Evolutionary conservation across 176 grass and related monocot genomes (phyloP).

Genomic region (Pontederia crassipes): DNA sequence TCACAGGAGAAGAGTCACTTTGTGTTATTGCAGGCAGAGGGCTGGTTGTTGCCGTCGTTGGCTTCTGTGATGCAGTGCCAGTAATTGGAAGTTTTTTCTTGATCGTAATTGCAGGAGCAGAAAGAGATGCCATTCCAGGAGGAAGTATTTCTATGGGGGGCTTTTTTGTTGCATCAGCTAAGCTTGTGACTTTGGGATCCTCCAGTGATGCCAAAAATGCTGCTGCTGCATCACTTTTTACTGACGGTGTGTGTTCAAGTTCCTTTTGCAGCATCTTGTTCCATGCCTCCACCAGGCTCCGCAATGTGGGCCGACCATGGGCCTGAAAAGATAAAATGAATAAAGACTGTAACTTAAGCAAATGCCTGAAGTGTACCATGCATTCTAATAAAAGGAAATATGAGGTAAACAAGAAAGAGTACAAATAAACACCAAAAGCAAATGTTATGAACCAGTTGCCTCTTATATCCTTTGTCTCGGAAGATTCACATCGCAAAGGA

Average conservation of each 20-base stretch:
- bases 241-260: slow-evolving; percentile 66
- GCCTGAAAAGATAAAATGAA: slow-evolving; percentile 38
- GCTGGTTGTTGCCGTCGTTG: slow-evolving; percentile 22
- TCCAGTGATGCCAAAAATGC: slow-evolving; percentile 92
- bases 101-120: slow-evolving; percentile 72
- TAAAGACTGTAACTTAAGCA: slow-evolving; percentile 14
- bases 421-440: no score
- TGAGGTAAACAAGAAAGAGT: neutral
- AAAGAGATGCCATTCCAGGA: slow-evolving; percentile 89
- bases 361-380: neutral
- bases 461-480: no score
- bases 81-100: slow-evolving; percentile 34
- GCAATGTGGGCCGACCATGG: slow-evolving; percentile 82
- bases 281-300: slow-evolving; percentile 78
- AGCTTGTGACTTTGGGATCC: slow-evolving; percentile 77
- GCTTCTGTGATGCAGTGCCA: neutral
- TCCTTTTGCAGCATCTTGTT: slow-evolving; percentile 95
- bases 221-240: slow-evolving; percentile 92
- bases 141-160: slow-evolving; percentile 95
- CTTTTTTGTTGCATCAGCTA: slow-evolving; percentile 74
- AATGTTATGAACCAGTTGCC: no score
- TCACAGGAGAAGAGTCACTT: slow-evolving; percentile 2
- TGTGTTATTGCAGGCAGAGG: slow-evolving; percentile 17
- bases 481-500: no score
- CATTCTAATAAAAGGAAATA: neutral